Evolutionary conservation across 148 eudicot genomes (phyloP).

Genomic region (Camellia lanceoleosa): DNA sequence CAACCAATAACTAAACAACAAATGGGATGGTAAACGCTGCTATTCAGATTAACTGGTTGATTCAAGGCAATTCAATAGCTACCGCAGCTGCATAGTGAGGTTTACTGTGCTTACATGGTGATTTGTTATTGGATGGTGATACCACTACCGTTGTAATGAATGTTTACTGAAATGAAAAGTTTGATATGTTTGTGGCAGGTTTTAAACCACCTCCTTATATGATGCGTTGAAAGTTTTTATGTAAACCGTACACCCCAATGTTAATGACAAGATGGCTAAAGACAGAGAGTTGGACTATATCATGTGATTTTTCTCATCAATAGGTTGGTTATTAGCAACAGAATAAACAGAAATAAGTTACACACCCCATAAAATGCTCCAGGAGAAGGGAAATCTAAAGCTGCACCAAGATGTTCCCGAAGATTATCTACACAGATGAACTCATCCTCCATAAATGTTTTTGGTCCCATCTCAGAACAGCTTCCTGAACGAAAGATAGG

Average conservation of each 20-base stretch:
- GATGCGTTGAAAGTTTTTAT: neutral
- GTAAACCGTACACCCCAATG: neutral
- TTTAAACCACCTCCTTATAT: neutral
- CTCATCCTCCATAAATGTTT: conserved; percentile 66
- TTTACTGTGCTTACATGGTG: too few species aligned
- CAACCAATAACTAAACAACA: too few species aligned
- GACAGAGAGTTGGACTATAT: neutral
- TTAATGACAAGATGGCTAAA: conserved; percentile 1
- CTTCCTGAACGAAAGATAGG: conserved; percentile 59
- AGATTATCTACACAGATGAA: conserved; percentile 57
- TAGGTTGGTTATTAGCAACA: neutral
- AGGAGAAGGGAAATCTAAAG: conserved; percentile 37
- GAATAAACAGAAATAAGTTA: conserved; percentile 20
- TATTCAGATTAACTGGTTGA: too few species aligned
- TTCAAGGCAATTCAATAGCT: too few species aligned
- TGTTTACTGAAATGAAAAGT: neutral
- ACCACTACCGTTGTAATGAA: too few species aligned
- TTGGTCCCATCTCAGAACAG: conserved; percentile 70
- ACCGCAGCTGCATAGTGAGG: too few species aligned
- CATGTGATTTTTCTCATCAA: neutral
- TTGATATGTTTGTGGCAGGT: neutral
- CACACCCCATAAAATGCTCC: conserved; percentile 75
- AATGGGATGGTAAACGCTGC: too few species aligned
- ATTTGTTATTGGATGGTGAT: too few species aligned
- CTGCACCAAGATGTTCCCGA: conserved; percentile 34